Base-by-base conservation (phyloP, 768 basidiomycete species). In the Suillus subalutaceus region DNA sequence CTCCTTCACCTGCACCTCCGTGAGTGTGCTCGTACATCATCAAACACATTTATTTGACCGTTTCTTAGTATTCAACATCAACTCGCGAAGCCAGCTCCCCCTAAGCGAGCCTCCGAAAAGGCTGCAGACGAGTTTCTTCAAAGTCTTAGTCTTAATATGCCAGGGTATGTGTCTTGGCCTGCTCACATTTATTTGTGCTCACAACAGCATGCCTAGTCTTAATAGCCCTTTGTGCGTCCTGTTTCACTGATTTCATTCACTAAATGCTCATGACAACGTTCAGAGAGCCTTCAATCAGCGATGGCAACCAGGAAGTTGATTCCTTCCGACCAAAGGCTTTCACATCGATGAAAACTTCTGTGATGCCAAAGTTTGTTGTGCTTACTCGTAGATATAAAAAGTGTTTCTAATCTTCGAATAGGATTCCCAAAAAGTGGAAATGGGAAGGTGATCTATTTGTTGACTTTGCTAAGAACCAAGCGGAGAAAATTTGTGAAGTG, bases 361-460 rank as follows among this genome's bases (percentile, higher is more conserved):
- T 66, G 16, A 67, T 75, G 63, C n/a, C 69, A 52, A 77, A 78
- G 75, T 69, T 75, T 72, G 73, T 57, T 43, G 71, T 73, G 67
- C 61, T 30, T 26, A 40, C 13, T 53, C 40, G 35, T 58, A 37
- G 20, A 48, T 55, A 2, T 52, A 48, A 50, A 50, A 26, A 13
- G 16, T 32, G 37, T 20, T 44, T 37, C 66, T 73, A 2, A 74
- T 46, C 46, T 61, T 50, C 10, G 6, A 30, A 43, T 64, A 90
- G 89, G 68, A 85, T 87, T 48, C 79, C 79, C 26, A 87, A 86
- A 72, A 84, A 84, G 63, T 92, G 86, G 86, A 86, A 81, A 68
- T 91, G 91, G 90, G 77, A 80, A 44, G 90, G 89, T 30, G 77
- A 84, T 26, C 77, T 91, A 37, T 80, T 81, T 63, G 79, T 85